Evolutionary conservation across 2,329 filamentous ascomycete genomes (phyloP).

Genomic region (Aureobasidium sp.): DNA sequence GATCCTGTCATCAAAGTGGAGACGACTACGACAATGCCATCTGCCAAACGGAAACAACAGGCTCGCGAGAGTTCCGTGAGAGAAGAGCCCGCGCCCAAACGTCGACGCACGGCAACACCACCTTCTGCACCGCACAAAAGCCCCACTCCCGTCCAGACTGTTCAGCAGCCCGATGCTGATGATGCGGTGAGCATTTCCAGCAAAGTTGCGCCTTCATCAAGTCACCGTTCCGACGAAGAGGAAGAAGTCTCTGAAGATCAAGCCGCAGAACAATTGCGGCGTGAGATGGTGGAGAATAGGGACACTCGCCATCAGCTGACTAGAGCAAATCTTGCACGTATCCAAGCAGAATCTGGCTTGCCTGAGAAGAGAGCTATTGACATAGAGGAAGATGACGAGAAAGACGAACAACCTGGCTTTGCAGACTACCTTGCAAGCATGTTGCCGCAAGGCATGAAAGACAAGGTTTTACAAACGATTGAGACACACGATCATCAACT

Average conservation of each 20-base stretch:
- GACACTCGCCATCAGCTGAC: slow-evolving; percentile 20
- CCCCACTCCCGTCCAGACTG: too few species aligned
- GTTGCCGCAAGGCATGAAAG: not conserved
- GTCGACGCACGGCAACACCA: not conserved
- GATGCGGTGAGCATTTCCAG: not conserved
- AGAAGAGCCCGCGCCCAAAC: not conserved
- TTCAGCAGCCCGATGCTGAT: not conserved
- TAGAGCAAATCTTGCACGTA: slow-evolving; percentile 26
- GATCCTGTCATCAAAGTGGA: not conserved
- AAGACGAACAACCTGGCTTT: slow-evolving; percentile 23
- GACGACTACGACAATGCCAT: not conserved
- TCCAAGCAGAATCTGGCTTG: slow-evolving; percentile 22
- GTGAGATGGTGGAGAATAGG: slow-evolving; percentile 3
- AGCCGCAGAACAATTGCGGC: slow-evolving; percentile 9
- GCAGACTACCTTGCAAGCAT: slow-evolving; percentile 20
- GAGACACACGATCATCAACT: not conserved
- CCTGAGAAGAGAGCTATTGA: slow-evolving; percentile 21
- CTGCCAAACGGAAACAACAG: not conserved
- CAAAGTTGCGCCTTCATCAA: not conserved
- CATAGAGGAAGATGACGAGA: slow-evolving; percentile 24
- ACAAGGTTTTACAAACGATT: not conserved
- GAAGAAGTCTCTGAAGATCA: not conserved
- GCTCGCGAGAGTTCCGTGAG: not conserved
- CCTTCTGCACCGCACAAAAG: not conserved
- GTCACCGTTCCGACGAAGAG: not conserved